phyloP scores from a whole-genome alignment of 805 yeast species.

The Candida pseudofarinosa region DNA sequence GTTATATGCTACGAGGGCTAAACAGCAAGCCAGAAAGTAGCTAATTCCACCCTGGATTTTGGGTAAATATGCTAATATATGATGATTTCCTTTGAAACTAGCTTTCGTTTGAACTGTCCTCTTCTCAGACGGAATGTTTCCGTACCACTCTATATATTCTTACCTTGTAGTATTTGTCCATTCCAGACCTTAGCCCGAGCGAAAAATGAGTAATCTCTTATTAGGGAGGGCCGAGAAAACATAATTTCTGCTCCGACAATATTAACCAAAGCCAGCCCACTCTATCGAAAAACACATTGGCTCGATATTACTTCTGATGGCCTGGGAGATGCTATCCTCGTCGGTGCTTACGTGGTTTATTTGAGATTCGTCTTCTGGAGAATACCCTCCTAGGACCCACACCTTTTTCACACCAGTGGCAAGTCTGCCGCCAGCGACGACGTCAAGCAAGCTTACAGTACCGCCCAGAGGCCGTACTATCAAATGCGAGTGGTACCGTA shows the following conservation, averaged over 20 bases:
- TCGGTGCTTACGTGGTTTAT: slow-evolving; percentile 12
- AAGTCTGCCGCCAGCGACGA: slow-evolving; percentile 83
- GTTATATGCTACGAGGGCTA: neutral
- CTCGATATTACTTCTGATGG: slow-evolving; percentile 13
- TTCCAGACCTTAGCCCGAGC: no score
- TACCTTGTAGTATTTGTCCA: no score
- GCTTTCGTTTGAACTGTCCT: no score
- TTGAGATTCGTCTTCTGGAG: slow-evolving; percentile 4
- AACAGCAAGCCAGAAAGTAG: no score
- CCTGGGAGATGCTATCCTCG: slow-evolving; percentile 3
- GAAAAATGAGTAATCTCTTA: no score
- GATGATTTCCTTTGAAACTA: no score
- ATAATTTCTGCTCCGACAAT: no score
- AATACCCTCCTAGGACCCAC: slow-evolving; percentile 49
- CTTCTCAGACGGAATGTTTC: no score
- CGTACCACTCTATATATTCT: no score
- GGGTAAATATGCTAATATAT: no score
- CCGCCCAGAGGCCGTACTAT: slow-evolving; percentile 52
- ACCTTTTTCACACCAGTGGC: slow-evolving; percentile 91
- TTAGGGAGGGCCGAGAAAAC: no score
- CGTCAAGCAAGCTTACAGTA: slow-evolving; percentile 45
- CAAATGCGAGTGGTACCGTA: slow-evolving; percentile 83
- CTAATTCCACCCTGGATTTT: no score
- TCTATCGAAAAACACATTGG: slow-evolving; percentile 67
- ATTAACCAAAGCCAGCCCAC: slow-evolving; percentile 94